Percentiles rank a stretch among this genome's conserved stretches.
These are phyloP conservation scores for Pisolithus marmoratus DNA, from an alignment of 768 basidiomycete species.

Conservation along the genomic window DNA sequence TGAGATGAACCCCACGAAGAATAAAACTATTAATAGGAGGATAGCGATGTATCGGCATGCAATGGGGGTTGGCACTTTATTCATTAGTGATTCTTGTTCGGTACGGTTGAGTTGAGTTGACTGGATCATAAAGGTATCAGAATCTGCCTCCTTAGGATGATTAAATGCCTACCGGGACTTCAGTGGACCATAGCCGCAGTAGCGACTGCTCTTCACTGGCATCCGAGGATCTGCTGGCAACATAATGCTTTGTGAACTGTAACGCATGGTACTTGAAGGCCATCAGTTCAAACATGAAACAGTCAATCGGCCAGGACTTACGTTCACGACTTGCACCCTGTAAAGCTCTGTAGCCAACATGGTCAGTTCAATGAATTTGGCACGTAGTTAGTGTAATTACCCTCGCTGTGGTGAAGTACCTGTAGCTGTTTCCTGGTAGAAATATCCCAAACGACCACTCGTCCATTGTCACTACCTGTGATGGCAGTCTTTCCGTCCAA, in stretches of 20 bases:
- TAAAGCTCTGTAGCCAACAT: neutral
- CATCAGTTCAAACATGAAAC: neutral
- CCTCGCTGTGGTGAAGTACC: neutral
- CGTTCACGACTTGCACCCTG: neutral
- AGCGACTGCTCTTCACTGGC: neutral
- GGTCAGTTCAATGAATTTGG: neutral
- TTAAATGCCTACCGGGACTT: neutral
- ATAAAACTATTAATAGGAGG: too few species aligned
- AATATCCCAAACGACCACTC: neutral
- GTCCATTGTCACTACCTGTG: conserved; percentile 2
- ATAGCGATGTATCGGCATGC: too few species aligned
- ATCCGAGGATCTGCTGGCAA: neutral
- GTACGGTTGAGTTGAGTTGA: too few species aligned
- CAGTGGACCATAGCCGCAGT: neutral
- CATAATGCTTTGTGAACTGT: neutral
- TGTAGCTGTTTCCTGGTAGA: neutral
- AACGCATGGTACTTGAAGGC: neutral
- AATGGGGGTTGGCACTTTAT: too few species aligned
- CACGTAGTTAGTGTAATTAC: neutral
- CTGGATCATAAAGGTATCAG: too few species aligned
- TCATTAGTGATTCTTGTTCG: too few species aligned
- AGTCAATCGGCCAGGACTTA: neutral
- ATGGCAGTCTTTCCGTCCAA: neutral
- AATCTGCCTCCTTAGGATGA: too few species aligned
- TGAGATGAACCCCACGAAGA: too few species aligned